Conservation (phyloP, 73 alveolate species). For the Paramecium octaurelia region DNA sequence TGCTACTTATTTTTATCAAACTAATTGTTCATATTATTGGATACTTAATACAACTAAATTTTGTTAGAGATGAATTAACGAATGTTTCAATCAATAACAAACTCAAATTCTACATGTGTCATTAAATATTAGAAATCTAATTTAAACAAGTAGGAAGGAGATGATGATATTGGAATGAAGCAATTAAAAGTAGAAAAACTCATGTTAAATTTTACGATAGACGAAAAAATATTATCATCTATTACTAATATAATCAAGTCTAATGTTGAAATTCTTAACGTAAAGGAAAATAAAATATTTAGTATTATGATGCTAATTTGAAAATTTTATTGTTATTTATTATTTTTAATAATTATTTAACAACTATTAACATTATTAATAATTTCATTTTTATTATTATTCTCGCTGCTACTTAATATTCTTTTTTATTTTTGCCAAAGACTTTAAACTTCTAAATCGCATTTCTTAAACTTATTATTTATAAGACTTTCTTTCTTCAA, state of each 20-base stretch:
- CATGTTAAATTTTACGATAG: not conserved
- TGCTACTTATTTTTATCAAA: not conserved
- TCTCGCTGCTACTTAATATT: not conserved
- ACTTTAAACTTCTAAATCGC: not conserved
- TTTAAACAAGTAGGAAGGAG: not conserved
- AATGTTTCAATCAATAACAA: not conserved
- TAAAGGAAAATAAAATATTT: not conserved
- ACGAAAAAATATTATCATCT: not conserved
- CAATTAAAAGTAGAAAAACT: not conserved
- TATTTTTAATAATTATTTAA: not conserved
- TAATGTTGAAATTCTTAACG: not conserved
- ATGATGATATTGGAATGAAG: conserved; percentile 16
- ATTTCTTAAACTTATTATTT: not conserved
- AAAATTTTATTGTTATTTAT: not conserved
- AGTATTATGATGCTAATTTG: not conserved
- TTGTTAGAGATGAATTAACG: not conserved
- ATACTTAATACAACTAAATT: not conserved
- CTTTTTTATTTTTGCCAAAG: not conserved
- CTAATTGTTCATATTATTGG: not conserved
- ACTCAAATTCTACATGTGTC: not conserved
- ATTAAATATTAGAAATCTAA: not conserved
- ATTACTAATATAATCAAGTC: not conserved
- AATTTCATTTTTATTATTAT: not conserved
- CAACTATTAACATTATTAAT: too few relatives aligned
- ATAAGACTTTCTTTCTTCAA: not conserved